Evolutionary conservation across 2,329 filamentous ascomycete species (phyloP).

Genomic region (Pestalotiopsis sp.): DNA sequence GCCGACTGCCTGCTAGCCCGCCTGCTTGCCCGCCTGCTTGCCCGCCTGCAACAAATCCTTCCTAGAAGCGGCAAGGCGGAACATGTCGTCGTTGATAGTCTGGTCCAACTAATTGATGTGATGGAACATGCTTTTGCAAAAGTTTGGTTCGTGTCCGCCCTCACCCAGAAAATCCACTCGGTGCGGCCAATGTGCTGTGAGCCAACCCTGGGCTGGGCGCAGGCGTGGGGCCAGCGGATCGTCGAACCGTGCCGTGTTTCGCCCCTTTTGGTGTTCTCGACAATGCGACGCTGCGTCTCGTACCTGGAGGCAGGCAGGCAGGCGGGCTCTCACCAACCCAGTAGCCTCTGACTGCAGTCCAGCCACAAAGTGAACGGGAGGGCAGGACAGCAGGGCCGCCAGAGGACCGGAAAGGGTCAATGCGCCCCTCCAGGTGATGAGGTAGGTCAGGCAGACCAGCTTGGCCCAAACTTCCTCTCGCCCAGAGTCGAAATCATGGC

Average conservation of each 20-base stretch:
- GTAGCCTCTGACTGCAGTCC: neutral
- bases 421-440: slow-evolving; percentile 4
- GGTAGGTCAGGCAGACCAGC: neutral
- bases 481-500: slow-evolving; percentile 4
- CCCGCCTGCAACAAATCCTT: neutral
- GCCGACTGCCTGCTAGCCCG: neutral
- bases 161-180: neutral
- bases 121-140: neutral
- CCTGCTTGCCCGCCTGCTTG: neutral
- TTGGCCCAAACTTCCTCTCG: neutral
- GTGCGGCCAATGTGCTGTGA: neutral
- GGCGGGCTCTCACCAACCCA: neutral
- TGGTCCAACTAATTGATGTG: neutral
- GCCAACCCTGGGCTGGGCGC: neutral
- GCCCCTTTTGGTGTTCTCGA: slow-evolving; percentile 1
- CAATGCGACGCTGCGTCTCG: slow-evolving; percentile 9
- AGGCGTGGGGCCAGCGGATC: neutral
- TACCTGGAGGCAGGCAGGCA: neutral
- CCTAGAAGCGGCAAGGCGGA: neutral
- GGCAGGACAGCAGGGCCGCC: neutral
- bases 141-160: neutral
- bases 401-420: neutral
- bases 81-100: neutral
- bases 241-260: slow-evolving; percentile 11
- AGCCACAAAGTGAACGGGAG: neutral